Percentiles rank a stretch among this genome's conserved stretches.
phyloP scores from a whole-genome alignment of 495 filamentous ascomycete genomes.

The Elaphomyces granulatus region DNA sequence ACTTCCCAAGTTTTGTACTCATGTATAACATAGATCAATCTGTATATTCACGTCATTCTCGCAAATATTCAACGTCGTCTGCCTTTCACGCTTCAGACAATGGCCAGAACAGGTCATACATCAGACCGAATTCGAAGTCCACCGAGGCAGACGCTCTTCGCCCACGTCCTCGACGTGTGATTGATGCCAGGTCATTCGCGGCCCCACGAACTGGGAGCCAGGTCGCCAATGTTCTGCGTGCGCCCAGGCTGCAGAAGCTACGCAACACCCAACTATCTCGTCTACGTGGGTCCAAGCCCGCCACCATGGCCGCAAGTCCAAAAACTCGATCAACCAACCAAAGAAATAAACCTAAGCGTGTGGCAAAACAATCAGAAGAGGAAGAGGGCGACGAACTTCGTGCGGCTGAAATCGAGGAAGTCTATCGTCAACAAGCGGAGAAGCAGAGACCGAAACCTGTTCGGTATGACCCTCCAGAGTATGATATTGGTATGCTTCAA shows the following conservation, averaged over 20 bases:
- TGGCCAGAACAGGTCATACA: constrained; percentile 1
- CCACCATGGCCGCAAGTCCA: not conserved
- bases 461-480: constrained; percentile 22
- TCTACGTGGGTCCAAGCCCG: not conserved
- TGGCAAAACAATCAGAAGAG: not conserved
- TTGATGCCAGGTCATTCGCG: constrained; percentile 31
- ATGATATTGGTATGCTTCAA: constrained; percentile 18
- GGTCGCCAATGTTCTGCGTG: constrained; percentile 22
- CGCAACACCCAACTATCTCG: not conserved
- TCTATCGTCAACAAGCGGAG: constrained; percentile 19
- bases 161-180: constrained; percentile 15
- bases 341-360: not conserved
- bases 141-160: constrained; percentile 10
- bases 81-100: not conserved
- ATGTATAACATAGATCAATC: not conserved
- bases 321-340: not conserved
- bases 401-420: constrained; percentile 17
- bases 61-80: not conserved
- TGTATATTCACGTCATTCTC: not conserved
- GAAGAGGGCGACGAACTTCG: constrained; percentile 16
- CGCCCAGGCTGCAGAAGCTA: constrained; percentile 11
- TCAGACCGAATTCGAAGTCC: constrained; percentile 12
- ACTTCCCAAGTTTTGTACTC: too few species aligned
- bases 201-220: constrained; percentile 18
- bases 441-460: constrained; percentile 18